Evolutionary conservation across 2,329 filamentous ascomycete species (phyloP), one percentile per base, ranked within the genome.

Genomic region (Parasarocladium wereldwijsianum): DNA sequence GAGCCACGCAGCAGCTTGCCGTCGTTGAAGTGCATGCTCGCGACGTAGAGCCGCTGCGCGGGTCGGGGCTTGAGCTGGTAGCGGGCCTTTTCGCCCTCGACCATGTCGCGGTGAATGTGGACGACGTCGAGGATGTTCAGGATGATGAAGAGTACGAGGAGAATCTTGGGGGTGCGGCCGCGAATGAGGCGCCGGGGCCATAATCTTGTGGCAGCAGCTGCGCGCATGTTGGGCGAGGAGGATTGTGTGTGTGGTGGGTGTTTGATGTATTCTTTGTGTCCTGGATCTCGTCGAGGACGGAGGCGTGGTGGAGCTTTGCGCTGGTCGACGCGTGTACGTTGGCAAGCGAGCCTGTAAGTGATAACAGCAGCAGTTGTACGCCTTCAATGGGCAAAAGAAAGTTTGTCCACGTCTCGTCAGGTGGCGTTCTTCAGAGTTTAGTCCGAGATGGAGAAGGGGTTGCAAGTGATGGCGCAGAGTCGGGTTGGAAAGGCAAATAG

Each of bases 11-110:
- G 57, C 15, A 80, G 55, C 2, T 47, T 45, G 35, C 66, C 76
- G 37, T 70, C 70, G 42, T 78, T 81, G 62, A 74, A 80, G 43
- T 79, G 74, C 44, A 76, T 70, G 36, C 68, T 70, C 4, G 74
- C 70, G 36, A 84, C 78, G 52, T 71, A 83, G 36, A 83, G 64
- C 37, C 56, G 52, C 42, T 57, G 51, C 27, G 45, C 40, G 31
- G 41, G 37, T 25, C 33, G 28, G 16, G 32, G 19, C 29, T 28
- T 34, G 32, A 20, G 41, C 33, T 36, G 36, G 17, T 33, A 43
- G 31, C 25, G 31, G 13, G 25, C 24, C 24, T 27, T 26, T 18
- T 49, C 40, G 34, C 43, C 42, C 38, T 42, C 36, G 38, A 43
- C 33, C 13, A 57, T 46, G 17, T 45, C 43, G 23, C 40, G 41